These are phyloP conservation scores for Claviceps citrina DNA, from an alignment of 2,329 filamentous ascomycete genomes.

Conservation along the genomic window DNA sequence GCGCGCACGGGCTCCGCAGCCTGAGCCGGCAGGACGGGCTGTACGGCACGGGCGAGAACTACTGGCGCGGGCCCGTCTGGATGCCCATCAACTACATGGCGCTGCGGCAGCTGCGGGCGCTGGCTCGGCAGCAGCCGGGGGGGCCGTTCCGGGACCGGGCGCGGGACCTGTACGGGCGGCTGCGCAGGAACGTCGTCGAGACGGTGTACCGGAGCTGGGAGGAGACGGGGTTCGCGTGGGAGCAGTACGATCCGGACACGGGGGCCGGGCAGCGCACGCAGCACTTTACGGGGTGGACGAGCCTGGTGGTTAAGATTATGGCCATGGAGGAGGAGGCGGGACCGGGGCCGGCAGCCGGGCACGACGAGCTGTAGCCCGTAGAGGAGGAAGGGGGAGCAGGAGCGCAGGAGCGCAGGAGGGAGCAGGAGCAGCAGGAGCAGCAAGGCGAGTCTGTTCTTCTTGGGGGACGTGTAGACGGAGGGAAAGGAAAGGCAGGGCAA, in stretches of 20 bases:
- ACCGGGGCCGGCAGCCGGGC: constrained; percentile 14
- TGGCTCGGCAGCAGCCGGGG: constrained; percentile 43
- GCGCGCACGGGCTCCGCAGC: constrained; percentile 72
- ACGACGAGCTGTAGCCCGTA: constrained; percentile 32
- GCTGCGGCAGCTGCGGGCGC: constrained; percentile 55
- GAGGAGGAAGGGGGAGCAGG: not conserved
- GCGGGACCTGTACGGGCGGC: constrained; percentile 54
- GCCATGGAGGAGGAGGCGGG: constrained; percentile 61
- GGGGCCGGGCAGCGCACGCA: constrained; percentile 88
- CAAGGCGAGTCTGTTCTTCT: no score
- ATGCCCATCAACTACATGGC: constrained; percentile 92
- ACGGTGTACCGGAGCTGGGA: constrained; percentile 82
- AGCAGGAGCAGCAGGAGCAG: no score
- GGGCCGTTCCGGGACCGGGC: constrained; percentile 58
- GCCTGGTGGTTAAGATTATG: constrained; percentile 94
- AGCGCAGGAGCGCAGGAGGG: not conserved
- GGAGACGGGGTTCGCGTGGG: constrained; percentile 92
- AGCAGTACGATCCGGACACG: constrained; percentile 92
- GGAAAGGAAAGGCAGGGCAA: no score
- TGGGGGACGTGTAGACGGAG: no score
- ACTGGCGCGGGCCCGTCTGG: constrained; percentile 92
- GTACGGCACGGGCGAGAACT: constrained; percentile 88
- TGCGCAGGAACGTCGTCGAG: constrained; percentile 72
- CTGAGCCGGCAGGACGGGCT: constrained; percentile 68
- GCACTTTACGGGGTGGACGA: constrained; percentile 99